A percentile compares a stretch with the other conserved stretches of the same genome.
phyloP scores from a whole-genome alignment of 345 rosid species.

The Cardamine chenopodiifolia region DNA sequence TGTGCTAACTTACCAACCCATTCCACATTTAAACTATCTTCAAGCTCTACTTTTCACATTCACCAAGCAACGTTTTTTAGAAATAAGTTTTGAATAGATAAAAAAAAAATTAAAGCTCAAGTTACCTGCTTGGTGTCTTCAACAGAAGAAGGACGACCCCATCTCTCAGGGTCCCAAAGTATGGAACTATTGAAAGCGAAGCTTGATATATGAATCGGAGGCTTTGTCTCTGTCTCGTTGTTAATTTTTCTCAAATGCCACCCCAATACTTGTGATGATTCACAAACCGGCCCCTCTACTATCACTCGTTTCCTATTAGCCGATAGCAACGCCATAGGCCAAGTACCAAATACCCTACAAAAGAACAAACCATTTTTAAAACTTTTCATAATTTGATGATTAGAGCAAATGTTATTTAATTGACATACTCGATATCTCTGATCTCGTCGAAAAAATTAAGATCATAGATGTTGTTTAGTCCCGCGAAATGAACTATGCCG shows the following conservation, averaged over 20 bases:
- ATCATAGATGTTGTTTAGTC: constrained; percentile 72
- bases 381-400: neutral
- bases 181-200: constrained; percentile 79
- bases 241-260: constrained; percentile 72
- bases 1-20: constrained; percentile 13
- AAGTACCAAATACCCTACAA: constrained; percentile 80
- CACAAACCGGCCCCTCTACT: constrained; percentile 87
- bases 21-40: neutral
- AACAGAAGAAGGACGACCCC: constrained; percentile 79
- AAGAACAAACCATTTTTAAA: neutral
- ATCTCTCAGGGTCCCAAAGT: constrained; percentile 89
- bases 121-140: constrained; percentile 69
- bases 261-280: constrained; percentile 79
- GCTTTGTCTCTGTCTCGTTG: constrained; percentile 51
- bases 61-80: neutral
- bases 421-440: constrained; percentile 73
- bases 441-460: constrained; percentile 81
- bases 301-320: constrained; percentile 62
- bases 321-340: constrained; percentile 80
- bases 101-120: neutral
- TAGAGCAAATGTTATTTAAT: neutral
- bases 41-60: neutral
- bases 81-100: neutral
- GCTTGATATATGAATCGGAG: constrained; percentile 65
- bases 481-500: constrained; percentile 87